These are phyloP conservation scores for Backusella tuberculispora DNA, from an alignment of 192 early-diverging fungal species.

Conservation along the genomic window DNA sequence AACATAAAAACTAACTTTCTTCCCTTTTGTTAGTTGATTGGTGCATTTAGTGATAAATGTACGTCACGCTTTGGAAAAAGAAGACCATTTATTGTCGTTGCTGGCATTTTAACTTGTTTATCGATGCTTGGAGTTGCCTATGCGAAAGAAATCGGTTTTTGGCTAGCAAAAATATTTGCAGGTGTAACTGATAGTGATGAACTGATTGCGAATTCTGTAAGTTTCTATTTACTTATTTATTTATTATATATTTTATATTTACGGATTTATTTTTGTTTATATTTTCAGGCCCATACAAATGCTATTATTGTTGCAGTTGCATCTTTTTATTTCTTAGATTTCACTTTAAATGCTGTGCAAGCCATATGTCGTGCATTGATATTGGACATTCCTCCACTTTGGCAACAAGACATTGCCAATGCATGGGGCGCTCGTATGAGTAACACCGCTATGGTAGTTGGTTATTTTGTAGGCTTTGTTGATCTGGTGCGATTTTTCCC, in stretches of 20 bases:
- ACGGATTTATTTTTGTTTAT: background rate
- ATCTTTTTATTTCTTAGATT: slow-evolving; percentile 91
- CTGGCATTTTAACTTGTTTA: slow-evolving; percentile 63
- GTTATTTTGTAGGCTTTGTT: slow-evolving; percentile 86
- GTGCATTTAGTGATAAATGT: slow-evolving; percentile 80
- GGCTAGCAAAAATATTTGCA: slow-evolving; percentile 1
- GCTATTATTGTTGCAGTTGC: slow-evolving; percentile 75
- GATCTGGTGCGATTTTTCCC: slow-evolving; percentile 73
- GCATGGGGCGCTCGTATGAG: slow-evolving; percentile 89
- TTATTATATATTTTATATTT: background rate
- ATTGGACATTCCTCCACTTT: slow-evolving; percentile 78
- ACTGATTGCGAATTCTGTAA: background rate
- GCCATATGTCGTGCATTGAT: slow-evolving; percentile 84
- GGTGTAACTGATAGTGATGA: background rate
- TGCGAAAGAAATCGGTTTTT: slow-evolving; percentile 65
- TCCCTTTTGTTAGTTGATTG: slow-evolving; percentile 57
- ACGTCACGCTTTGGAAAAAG: slow-evolving; percentile 74
- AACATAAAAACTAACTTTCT: too few species aligned
- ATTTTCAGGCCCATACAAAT: slow-evolving; percentile 21
- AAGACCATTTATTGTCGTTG: slow-evolving; percentile 83
- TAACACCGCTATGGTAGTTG: slow-evolving; percentile 79
- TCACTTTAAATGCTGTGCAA: slow-evolving; percentile 90
- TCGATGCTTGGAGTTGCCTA: slow-evolving; percentile 77
- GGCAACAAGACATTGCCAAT: slow-evolving; percentile 81
- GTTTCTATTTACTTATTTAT: background rate